Evolutionary conservation across 306 rosid genomes (phyloP), one percentile per base, ranked within the genome.

Genomic region (Fragaria vesca): DNA sequence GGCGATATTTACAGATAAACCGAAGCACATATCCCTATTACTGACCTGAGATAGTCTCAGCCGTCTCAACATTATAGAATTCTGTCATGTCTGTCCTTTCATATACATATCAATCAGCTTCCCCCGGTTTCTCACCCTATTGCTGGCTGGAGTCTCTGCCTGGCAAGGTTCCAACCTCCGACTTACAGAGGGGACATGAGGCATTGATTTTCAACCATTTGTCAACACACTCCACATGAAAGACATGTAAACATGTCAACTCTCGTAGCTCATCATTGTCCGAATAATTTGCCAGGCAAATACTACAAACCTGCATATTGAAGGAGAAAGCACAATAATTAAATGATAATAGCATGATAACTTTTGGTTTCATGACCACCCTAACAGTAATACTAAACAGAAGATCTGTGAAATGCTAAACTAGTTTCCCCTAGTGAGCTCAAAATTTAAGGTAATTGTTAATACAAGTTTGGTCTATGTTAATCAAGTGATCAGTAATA

Each of bases 151-250:
- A 88, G 15, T 82, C 93, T 80, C 86, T 55, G 6, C 81, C 82
- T 28, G 86, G 81, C 2, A 85, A 72, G 30, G 28, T 61, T 30
- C 88, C 88, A 38, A 85, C 88, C 77, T 85, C 93, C 28, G 69
- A 80, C 82, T 91, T 87, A 85, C 96, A 91, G 46, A 91, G 92
- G 30, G 96, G 96, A 26, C 96, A 91, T 0, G 85, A 81, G n/a
- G 92, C 90, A 67, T 89, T 91, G 82, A 91, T 89, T 86, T 91
- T 91, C 61, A 89, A 85, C 93, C 93, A 91, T 88, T 87, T 89
- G 83, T 90, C 96, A 9, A 90, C 88, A 66, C 96, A 90, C 40
- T 68, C 89, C 4, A 88, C 83, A 8, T 90, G 96, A 43, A 90
- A 90, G 79, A 90, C 88, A 74, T 90, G 96, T 55, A 55, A n/a